phyloP scores from a whole-genome alignment of 306 rosid genomes.

The Pachyrhizus erosus region DNA sequence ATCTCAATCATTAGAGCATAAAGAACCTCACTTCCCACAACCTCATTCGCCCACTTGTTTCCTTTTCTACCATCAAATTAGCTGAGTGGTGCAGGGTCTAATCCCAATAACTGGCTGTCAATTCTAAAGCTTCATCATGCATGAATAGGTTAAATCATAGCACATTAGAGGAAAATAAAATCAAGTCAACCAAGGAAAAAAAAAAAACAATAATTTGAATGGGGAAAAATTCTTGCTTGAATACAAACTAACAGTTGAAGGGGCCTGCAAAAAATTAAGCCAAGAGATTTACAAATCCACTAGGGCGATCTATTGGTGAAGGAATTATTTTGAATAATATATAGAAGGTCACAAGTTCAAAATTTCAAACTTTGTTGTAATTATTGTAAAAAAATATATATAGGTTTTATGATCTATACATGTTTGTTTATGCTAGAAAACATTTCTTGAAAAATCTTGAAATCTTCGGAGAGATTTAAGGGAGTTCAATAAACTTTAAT shows the following conservation, averaged over 20 bases:
- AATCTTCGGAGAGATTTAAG: no score
- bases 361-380: no score
- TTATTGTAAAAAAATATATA: no score
- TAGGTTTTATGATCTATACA: not conserved
- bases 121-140: slow-evolving; percentile 22
- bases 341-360: no score
- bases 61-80: slow-evolving; percentile 39
- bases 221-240: not conserved
- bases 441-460: no score
- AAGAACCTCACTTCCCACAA: slow-evolving; percentile 31
- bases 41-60: slow-evolving; percentile 41
- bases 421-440: no score
- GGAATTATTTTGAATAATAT: no score
- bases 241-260: not conserved
- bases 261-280: no score
- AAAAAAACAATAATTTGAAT: not conserved
- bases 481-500: no score
- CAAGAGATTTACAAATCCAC: no score
- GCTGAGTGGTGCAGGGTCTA: slow-evolving; percentile 32
- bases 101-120: slow-evolving; percentile 15
- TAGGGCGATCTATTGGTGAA: no score
- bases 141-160: slow-evolving; percentile 15
- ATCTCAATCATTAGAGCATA: slow-evolving; percentile 40
- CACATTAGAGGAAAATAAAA: not conserved
- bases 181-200: not conserved